A percentile compares a stretch with the other conserved stretches of the same genome.
phyloP scores from a whole-genome alignment of 1,139 yeast species.

The Taphrina populina region DNA sequence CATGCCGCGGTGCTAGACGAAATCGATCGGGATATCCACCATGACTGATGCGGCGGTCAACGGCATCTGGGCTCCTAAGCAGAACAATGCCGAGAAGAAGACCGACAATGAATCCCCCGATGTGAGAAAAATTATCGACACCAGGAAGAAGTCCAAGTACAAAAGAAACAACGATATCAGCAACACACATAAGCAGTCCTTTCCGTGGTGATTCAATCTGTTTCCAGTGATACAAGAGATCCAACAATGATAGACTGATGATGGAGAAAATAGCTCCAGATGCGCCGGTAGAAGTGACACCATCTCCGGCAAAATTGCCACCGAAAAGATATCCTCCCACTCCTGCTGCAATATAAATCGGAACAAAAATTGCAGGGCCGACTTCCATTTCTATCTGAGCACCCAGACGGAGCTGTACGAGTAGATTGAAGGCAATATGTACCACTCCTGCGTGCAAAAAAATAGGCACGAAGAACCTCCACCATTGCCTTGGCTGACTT shows the following conservation, averaged over 20 bases:
- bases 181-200: constrained; percentile 53
- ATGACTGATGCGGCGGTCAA: constrained; percentile 49
- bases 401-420: constrained; percentile 64
- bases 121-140: constrained; percentile 70
- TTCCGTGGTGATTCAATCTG: constrained; percentile 48
- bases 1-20: no score
- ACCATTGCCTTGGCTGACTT: constrained; percentile 62
- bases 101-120: constrained; percentile 74
- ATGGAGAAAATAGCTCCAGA: constrained; percentile 74
- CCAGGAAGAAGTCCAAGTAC: constrained; percentile 73
- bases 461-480: constrained; percentile 68
- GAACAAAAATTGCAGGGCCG: constrained; percentile 57
- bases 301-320: constrained; percentile 68
- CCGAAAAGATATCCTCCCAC: constrained; percentile 69
- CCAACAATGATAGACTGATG: constrained; percentile 61
- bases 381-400: constrained; percentile 60
- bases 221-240: constrained; percentile 59
- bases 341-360: constrained; percentile 64
- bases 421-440: constrained; percentile 64
- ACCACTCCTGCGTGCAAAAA: constrained; percentile 73
- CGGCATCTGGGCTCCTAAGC: constrained; percentile 56
- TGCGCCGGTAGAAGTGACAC: constrained; percentile 70
- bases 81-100: constrained; percentile 54
- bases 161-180: constrained; percentile 61
- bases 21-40: no score